phyloP scores from a whole-genome alignment of 441 rosid species.

The Populus hybrid region DNA sequence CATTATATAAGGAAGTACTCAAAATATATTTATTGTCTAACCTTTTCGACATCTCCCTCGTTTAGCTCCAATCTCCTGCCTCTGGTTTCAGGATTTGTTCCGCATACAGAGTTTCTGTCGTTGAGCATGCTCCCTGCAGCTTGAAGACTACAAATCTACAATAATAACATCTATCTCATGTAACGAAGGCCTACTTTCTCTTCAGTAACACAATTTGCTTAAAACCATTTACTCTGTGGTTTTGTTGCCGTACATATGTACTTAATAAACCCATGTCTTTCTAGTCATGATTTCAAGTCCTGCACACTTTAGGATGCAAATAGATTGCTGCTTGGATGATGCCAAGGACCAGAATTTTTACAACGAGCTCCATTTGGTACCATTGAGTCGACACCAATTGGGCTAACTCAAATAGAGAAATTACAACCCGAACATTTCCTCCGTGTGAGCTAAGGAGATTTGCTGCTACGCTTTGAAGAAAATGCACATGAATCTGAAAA shows the following conservation, averaged over 20 bases:
- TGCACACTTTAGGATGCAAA: neutral
- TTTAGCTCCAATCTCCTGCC: constrained; percentile 73
- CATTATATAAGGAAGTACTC: neutral
- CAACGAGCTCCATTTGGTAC: no score
- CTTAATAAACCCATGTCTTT: neutral
- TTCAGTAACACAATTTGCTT: constrained; percentile 64
- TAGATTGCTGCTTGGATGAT: neutral
- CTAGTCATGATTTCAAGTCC: neutral
- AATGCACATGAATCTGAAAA: neutral
- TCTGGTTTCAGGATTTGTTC: constrained; percentile 79
- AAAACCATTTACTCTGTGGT: constrained; percentile 41
- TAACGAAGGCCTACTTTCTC: constrained; percentile 64
- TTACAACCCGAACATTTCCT: neutral
- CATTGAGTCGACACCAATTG: neutral
- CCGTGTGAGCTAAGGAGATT: neutral
- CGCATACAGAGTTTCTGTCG: constrained; percentile 71
- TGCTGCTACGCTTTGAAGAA: neutral
- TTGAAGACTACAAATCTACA: constrained; percentile 51
- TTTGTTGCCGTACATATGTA: neutral
- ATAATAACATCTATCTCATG: constrained; percentile 89
- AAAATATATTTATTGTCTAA: constrained; percentile 11
- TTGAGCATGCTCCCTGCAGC: constrained; percentile 91
- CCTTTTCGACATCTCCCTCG: constrained; percentile 85
- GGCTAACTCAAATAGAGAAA: neutral
- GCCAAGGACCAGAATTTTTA: neutral